Evolutionary conservation across 2,329 filamentous ascomycete species (phyloP), one percentile per base, ranked within the genome.

Genomic region (Conoideocrella luteorostrata): DNA sequence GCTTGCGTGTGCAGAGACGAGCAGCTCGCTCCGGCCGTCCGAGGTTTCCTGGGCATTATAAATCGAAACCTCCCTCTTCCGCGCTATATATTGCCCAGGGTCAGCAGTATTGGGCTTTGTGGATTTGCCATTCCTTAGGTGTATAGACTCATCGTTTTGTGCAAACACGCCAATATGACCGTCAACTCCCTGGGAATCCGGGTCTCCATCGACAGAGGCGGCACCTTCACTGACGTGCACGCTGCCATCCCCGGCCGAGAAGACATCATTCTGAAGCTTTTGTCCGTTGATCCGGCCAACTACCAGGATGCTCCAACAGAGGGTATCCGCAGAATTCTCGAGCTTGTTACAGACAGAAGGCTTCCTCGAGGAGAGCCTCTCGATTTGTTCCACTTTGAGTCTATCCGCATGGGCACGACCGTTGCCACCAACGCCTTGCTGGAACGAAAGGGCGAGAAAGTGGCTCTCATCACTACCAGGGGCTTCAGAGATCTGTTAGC

Each of bases 371-470:
- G 60, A 1, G 51, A 57, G 3, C 43, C 59, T 5, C 43, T 68
- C 7, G 59, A 66, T 7, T 55, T 64, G 1, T 56, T 55, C 1
- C 55, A 58, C 9, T 58, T 69, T 28, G 80, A 85, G 58, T 83
- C 78, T 45, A 87, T 87, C 54, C 78, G 84, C 17, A 88, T 88
- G 82, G 84, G 84, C n/a, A 88, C 84, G 1, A 88, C 84, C 1
- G 84, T 88, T 2, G 84, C 84, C 2, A 88, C 84, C 0, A 88
- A 88, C 59, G 84, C 84, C 2, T 63, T 88, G 17, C 65, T 88
- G 2, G 84, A 88, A 56, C 67, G 84, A 34, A 88, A 88, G 59
- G 84, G 84, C 21, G 82, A 86, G 52, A 74, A 74, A 30, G 82
- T 84, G 49, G 84, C 82, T 0, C 72, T 88, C 53, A 70, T 88